Evolutionary conservation across 345 rosid genomes (phyloP), one percentile per base, ranked within the genome.

Genomic region (Eutrema heterophyllum): DNA sequence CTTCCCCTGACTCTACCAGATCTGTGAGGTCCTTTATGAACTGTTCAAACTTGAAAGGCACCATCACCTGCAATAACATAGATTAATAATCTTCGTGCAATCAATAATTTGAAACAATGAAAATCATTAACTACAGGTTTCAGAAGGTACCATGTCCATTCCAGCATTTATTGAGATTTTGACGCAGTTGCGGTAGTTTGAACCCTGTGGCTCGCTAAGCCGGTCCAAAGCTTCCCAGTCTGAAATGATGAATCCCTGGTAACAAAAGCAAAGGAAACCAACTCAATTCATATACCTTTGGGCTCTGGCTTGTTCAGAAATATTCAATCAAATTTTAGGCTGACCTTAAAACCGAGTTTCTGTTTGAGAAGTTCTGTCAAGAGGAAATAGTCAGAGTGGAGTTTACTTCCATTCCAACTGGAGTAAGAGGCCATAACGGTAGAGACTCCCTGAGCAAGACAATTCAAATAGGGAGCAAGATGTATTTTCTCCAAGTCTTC

Each of bases 361-460:
- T 86, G 72, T 82, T 93, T 93, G 46, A 93, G 79, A 64, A 91
- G 71, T 73, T 93, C 89, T 1, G 96, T 89, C 73, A 91, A 82
- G 61, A 91, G 96, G 75, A 84, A 85, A 54, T 26, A 84, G 68
- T 90, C 54, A 12, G 88, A 80, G 61, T 89, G 97, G 62, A 93
- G 84, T 74, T 78, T 79, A 55, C 71, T 67, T 18, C 90, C 96
- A 29, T 94, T 91, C 96, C 86, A 89, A 82, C 97, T 89, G 0
- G 96, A 89, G 81, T 89, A 91, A 4, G 97, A 89, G 9, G 87
- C 81, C 98, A 94, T 91, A 71, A 94, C 35, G 0, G 96, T 85
- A 3, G 98, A 84, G 33, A 94, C 94, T 21, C 98, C 97, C 64
- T 88, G 89, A 77, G 78, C 80, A 53, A 93, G 79, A 2, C 92